A percentile compares a stretch with the other conserved stretches of the same genome.
Evolutionary conservation across 495 filamentous ascomycete genomes (phyloP).

Genomic region (Niebla homalea): DNA sequence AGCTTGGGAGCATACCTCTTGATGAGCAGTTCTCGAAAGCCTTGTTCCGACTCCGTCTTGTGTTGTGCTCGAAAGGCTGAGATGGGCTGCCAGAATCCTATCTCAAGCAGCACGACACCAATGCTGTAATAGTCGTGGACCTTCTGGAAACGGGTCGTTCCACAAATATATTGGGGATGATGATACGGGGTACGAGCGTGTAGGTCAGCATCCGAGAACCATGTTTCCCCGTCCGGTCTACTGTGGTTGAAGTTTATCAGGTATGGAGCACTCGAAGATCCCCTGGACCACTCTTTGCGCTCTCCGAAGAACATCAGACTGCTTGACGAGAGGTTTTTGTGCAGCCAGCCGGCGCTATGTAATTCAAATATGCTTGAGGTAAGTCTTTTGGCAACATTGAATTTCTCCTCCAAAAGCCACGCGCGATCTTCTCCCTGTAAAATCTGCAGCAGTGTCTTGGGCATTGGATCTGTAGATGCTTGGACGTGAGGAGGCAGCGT

Average conservation of each 20-base stretch:
- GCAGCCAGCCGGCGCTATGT: background rate
- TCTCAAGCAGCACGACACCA: conserved; percentile 17
- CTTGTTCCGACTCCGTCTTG: background rate
- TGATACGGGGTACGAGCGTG: background rate
- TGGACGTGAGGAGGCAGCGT: background rate
- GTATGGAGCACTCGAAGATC: conserved; percentile 9
- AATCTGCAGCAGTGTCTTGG: background rate
- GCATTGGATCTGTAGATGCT: background rate
- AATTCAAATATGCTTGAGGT: background rate
- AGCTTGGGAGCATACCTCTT: background rate
- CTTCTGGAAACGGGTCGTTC: conserved; percentile 9
- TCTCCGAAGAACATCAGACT: background rate
- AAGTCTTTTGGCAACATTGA: background rate
- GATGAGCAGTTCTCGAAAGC: background rate
- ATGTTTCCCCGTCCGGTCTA: conserved; percentile 11
- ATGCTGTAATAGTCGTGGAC: conserved; percentile 19
- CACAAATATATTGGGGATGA: conserved; percentile 4
- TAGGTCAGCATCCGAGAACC: background rate
- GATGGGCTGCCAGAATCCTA: conserved; percentile 15
- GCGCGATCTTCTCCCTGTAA: background rate
- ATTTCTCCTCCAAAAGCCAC: background rate
- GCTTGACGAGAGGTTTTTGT: background rate
- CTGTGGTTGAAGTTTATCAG: conserved; percentile 16
- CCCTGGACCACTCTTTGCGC: background rate
- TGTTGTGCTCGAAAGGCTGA: background rate